Conservation (phyloP, 768 basidiomycete species). For the Russula virescens region DNA sequence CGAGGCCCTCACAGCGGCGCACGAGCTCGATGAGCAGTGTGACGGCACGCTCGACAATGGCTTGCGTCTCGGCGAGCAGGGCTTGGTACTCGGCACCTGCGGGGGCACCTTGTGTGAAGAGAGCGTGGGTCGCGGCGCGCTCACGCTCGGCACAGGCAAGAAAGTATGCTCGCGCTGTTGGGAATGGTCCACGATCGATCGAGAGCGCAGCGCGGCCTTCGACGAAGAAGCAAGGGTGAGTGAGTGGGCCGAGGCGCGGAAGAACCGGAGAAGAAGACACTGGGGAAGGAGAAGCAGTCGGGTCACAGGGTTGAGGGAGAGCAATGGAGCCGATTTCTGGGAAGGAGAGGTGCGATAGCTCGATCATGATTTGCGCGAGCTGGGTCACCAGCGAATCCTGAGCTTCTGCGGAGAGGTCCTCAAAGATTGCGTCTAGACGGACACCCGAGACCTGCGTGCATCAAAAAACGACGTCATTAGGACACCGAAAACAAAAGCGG, state of each 20-base stretch:
- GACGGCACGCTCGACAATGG: constrained; percentile 31
- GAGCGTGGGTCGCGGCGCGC: constrained; percentile 30
- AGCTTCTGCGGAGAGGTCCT: constrained; percentile 24
- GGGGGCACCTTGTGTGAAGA: constrained; percentile 31
- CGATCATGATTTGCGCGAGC: constrained; percentile 31
- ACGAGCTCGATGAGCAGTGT: constrained; percentile 30
- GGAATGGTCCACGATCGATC: constrained; percentile 33
- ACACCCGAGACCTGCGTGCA: constrained; percentile 28
- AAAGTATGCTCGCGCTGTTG: constrained; percentile 30
- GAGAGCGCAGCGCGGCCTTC: constrained; percentile 30
- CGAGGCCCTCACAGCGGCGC: constrained; percentile 30
- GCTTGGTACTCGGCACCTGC: constrained; percentile 29
- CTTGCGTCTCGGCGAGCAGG: constrained; percentile 28
- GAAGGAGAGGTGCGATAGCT: constrained; percentile 29
- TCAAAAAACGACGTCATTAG: not conserved
- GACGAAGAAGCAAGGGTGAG: constrained; percentile 29
- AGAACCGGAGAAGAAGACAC: not conserved
- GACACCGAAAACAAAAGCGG: not conserved
- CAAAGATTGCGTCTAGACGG: constrained; percentile 28
- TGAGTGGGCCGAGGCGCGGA: constrained; percentile 21
- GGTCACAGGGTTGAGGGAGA: not conserved
- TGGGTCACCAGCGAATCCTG: constrained; percentile 29
- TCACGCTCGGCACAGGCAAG: constrained; percentile 34
- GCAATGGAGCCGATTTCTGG: constrained; percentile 30
- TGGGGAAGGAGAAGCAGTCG: not conserved